Conservation (phyloP, 805 yeast genomes). For the Starmerella kuoi region DNA sequence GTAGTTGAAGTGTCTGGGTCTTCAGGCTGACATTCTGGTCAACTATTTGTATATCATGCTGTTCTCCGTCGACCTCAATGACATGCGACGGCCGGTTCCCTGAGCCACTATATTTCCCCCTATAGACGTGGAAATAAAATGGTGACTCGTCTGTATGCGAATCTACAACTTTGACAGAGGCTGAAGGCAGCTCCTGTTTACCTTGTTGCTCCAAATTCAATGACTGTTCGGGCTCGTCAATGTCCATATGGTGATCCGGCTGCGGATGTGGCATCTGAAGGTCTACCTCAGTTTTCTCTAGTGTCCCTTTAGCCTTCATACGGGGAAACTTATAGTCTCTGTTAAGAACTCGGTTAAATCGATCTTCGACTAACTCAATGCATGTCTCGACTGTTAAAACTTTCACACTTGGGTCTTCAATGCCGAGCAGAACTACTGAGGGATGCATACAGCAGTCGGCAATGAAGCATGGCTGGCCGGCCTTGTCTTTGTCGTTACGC, state of each 20-base stretch:
- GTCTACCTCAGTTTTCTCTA: constrained; percentile 32
- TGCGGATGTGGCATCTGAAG: constrained; percentile 8
- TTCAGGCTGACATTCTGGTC: background rate
- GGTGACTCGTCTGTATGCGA: constrained; percentile 3
- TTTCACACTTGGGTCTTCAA: constrained; percentile 44
- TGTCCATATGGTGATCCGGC: background rate
- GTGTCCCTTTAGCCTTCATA: constrained; percentile 55
- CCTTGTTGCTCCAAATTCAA: background rate
- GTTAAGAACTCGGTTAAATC: constrained; percentile 40
- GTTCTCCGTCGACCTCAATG: constrained; percentile 19
- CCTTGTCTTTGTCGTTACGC: constrained; percentile 47
- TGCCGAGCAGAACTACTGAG: constrained; percentile 49
- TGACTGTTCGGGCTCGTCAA: background rate
- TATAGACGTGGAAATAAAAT: constrained; percentile 18
- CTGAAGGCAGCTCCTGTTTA: background rate
- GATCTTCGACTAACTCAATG: constrained; percentile 60
- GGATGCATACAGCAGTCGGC: constrained; percentile 71
- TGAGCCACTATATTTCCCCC: constrained; percentile 17
- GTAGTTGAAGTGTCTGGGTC: background rate
- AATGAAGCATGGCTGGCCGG: constrained; percentile 49
- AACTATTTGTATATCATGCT: constrained; percentile 4
- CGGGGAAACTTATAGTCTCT: constrained; percentile 58
- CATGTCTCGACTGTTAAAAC: constrained; percentile 72
- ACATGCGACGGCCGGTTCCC: constrained; percentile 18
- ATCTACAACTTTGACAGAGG: constrained; percentile 7